Base-by-base conservation (phyloP, 2,329 filamentous ascomycete genomes). In the Neospermospora avenae region DNA sequence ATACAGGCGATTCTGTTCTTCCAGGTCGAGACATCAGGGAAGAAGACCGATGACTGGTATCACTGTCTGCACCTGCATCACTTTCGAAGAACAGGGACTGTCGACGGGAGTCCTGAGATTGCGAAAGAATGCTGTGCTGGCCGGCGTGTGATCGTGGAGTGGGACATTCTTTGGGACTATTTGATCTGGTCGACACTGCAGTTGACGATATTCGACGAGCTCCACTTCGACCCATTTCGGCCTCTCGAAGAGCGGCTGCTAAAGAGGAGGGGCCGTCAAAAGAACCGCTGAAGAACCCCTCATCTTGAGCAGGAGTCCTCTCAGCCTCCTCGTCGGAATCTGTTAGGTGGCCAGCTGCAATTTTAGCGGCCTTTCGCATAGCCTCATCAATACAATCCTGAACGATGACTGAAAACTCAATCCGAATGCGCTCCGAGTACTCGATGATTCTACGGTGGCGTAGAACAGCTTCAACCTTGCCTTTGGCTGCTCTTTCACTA, bases 341-440 rank as follows among this genome's bases (percentile, higher is more conserved):
- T 65, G 89, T 93, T 16, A 96, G 77, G 55, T 93, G 86, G 11
- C 93, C 93, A 45, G 90, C 87, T 48, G 91, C 91, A 67, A 97
- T 93, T 53, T 88, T 88, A 58, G 90, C 90, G 56, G 95, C 93
- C 75, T 98, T 97, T 65, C 84, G 85, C 75, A 98, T 83, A 8
- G 95, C 95, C 63, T 91, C 92, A 62, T 96, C 88, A 55, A 99
- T 96, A 72, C 95, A 99, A 69, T 97, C 91, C 70, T 98, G 91
- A 2, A 99, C 93, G 60, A 97, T 81, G 25, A 96, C 84, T 28
- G 93, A 89, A 70, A 97, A 96, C 70, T 99, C 95, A 49, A 97
- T 84, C 3, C 96, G 90, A 65, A 99, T 96, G 34, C 96, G 87
- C 76, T 99, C 95, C 0, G 93, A 88, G 72, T 99, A 99, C 73